phyloP scores from a whole-genome alignment of 441 rosid genomes.

The Populus tomentosa region DNA sequence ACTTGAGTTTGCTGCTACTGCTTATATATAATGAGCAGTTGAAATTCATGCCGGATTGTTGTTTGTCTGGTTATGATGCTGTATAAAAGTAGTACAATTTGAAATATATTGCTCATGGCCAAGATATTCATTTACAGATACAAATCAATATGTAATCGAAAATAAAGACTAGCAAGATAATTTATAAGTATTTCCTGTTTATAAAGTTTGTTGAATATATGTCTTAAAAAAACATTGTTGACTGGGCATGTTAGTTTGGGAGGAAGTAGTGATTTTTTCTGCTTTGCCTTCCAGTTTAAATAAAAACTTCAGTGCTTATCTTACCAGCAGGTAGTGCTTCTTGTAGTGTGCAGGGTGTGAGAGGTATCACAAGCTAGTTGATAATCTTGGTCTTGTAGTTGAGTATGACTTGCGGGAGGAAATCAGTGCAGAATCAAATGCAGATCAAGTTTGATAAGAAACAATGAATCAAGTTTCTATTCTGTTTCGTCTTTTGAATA shows the following conservation, averaged over 20 bases:
- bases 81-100: background rate
- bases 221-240: background rate
- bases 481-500: slow-evolving; percentile 4
- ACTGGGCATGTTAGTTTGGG: background rate
- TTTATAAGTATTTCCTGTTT: background rate
- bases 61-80: background rate
- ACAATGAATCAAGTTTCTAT: slow-evolving; percentile 2
- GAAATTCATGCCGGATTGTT: background rate
- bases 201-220: background rate
- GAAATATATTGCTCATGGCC: background rate
- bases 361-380: slow-evolving; percentile 77
- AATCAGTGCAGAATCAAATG: slow-evolving; percentile 32
- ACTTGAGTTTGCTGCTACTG: background rate
- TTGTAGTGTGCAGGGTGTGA: slow-evolving; percentile 89
- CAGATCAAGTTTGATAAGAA: slow-evolving; percentile 42
- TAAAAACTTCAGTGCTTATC: slow-evolving; percentile 11
- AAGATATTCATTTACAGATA: background rate
- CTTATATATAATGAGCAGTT: background rate
- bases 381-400: slow-evolving; percentile 79
- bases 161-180: background rate
- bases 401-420: slow-evolving; percentile 73
- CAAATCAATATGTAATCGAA: background rate
- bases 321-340: slow-evolving; percentile 17
- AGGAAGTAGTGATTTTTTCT: background rate
- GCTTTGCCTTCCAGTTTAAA: background rate